Conservation (phyloP, 306 rosid species). For the Vigna hirtella region DNA sequence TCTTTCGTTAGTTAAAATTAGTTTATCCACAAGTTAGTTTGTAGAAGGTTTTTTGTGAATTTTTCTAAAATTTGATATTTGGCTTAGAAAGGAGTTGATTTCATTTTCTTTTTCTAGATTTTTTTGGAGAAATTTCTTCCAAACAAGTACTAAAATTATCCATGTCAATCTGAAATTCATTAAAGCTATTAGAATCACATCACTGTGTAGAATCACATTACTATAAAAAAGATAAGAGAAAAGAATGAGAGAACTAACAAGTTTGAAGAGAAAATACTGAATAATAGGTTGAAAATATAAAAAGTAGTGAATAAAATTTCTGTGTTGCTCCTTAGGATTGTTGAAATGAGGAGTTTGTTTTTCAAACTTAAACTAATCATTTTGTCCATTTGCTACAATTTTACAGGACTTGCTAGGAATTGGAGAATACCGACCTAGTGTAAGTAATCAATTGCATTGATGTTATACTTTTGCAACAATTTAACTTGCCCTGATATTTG, state of each 20-base stretch:
- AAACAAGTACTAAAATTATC: background rate
- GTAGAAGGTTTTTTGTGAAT: too few species aligned
- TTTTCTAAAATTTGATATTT: too few species aligned
- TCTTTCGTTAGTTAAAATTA: too few species aligned
- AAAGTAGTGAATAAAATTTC: background rate
- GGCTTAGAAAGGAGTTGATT: too few species aligned
- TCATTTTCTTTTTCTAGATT: too few species aligned
- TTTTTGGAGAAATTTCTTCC: too few species aligned
- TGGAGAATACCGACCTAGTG: constrained; percentile 90
- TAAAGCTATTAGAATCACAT: too few species aligned
- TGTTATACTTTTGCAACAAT: constrained; percentile 28
- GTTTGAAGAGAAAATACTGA: background rate
- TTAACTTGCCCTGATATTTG: background rate
- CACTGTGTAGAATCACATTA: too few species aligned
- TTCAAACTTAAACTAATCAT: constrained; percentile 11
- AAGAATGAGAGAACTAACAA: background rate
- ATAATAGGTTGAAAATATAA: background rate
- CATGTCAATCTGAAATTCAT: background rate
- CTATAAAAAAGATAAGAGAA: background rate
- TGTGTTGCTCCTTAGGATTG: too few species aligned
- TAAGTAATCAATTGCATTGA: constrained; percentile 54
- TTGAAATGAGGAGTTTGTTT: too few species aligned
- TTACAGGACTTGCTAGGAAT: constrained; percentile 91
- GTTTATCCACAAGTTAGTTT: too few species aligned
- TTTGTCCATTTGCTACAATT: constrained; percentile 3